Evolutionary conservation across 257 asterid species (phyloP).

Genomic region (Knoxia roxburghii): DNA sequence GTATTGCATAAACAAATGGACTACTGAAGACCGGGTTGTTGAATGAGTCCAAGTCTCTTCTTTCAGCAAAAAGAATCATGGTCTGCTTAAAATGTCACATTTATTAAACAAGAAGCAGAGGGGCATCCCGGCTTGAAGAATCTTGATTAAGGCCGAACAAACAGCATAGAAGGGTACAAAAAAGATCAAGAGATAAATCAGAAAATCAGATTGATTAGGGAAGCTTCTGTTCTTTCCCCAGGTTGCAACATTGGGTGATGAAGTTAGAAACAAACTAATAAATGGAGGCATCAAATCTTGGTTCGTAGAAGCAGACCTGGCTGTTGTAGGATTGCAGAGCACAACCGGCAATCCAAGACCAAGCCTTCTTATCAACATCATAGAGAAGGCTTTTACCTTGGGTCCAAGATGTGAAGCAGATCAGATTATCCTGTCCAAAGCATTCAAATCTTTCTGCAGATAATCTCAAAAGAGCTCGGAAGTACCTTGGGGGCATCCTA

Average conservation of each 20-base stretch:
- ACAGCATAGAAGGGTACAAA: neutral
- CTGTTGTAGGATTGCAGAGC: slow-evolving; percentile 87
- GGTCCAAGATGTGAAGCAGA: slow-evolving; percentile 97
- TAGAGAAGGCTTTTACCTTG: slow-evolving; percentile 94
- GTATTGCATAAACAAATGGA: neutral
- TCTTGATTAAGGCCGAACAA: slow-evolving; percentile 8
- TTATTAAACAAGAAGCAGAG: neutral
- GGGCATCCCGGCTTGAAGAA: neutral
- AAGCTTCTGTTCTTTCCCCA: slow-evolving; percentile 4
- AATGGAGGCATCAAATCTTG: slow-evolving; percentile 83
- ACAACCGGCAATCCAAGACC: slow-evolving; percentile 99
- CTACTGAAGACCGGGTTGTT: slow-evolving; percentile 4
- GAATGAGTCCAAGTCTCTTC: neutral
- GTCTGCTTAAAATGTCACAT: neutral
- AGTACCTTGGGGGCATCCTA: slow-evolving; percentile 91
- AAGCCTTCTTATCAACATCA: slow-evolving; percentile 80
- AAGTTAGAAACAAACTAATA: slow-evolving; percentile 27
- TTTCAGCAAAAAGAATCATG: slow-evolving; percentile 9
- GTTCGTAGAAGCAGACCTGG: slow-evolving; percentile 97
- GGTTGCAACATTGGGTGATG: neutral
- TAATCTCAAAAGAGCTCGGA: slow-evolving; percentile 81
- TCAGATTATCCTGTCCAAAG: slow-evolving; percentile 91
- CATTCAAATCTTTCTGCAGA: slow-evolving; percentile 98
- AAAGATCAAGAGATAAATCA: slow-evolving; percentile 4
- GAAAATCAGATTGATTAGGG: neutral